Evolutionary conservation across 176 grass and related monocot species (phyloP).

Genomic region (Cenchrus americanus): DNA sequence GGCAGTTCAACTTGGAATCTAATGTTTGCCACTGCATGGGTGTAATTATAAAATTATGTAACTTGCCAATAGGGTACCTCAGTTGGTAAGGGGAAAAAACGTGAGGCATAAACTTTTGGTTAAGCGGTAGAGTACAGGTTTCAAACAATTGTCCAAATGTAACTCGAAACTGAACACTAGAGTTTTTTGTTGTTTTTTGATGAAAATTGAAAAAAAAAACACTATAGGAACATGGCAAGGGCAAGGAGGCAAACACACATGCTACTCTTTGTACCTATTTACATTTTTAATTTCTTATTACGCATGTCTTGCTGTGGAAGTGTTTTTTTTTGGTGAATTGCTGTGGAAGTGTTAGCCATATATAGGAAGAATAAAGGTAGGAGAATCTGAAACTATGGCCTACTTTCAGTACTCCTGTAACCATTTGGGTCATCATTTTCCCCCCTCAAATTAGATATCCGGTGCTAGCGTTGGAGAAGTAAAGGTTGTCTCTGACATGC

Average conservation of each 20-base stretch:
- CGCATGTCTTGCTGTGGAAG: conserved; percentile 10
- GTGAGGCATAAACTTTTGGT: not conserved
- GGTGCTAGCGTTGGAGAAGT: conserved; percentile 86
- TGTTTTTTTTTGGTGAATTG: no score
- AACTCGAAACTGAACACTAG: conserved; percentile 3
- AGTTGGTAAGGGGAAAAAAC: conserved; percentile 26
- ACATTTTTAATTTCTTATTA: not conserved
- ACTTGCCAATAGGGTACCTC: conserved; percentile 35
- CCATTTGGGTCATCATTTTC: not conserved
- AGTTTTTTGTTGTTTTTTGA: not conserved
- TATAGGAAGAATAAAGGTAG: conserved; percentile 1
- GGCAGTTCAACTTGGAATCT: conserved; percentile 37
- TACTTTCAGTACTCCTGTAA: not conserved
- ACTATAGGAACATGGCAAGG: not conserved
- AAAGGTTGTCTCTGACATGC: conserved; percentile 82
- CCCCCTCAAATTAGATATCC: conserved; percentile 70
- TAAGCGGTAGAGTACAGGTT: conserved; percentile 3
- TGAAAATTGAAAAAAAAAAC: no score
- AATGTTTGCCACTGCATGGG: conserved; percentile 34
- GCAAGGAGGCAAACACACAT: not conserved
- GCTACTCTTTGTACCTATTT: not conserved
- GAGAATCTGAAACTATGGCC: conserved; percentile 1
- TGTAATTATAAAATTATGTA: conserved; percentile 38
- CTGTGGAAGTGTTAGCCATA: not conserved
- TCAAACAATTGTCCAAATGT: not conserved